phyloP scores from a whole-genome alignment of 2,329 filamentous ascomycete species.

The Verticillium dahliae region DNA sequence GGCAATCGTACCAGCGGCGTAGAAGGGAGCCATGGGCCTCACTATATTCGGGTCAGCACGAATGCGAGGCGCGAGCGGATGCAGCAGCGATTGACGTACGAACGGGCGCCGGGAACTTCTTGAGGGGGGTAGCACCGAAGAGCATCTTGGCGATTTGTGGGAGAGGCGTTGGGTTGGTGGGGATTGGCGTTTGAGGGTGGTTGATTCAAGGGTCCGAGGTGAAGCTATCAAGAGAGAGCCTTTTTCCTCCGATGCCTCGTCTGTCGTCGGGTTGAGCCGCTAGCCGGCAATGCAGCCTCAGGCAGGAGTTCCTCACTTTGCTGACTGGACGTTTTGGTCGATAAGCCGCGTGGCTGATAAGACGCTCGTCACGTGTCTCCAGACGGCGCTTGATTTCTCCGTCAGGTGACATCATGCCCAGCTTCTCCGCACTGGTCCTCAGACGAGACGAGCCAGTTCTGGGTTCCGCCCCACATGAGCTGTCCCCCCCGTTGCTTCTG shows the following conservation, averaged over 20 bases:
- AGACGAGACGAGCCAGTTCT: constrained; percentile 8
- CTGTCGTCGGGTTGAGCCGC: constrained; percentile 7
- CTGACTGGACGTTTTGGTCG: neutral
- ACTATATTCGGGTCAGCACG: constrained; percentile 43
- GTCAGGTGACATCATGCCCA: constrained; percentile 9
- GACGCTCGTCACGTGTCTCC: neutral
- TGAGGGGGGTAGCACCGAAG: constrained; percentile 58
- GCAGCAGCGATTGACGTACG: constrained; percentile 53
- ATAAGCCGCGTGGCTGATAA: neutral
- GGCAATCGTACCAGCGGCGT: constrained; percentile 73
- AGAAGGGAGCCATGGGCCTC: constrained; percentile 89
- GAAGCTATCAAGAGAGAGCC: constrained; percentile 29
- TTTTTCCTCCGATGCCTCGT: constrained; percentile 26
- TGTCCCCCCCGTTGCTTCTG: constrained; percentile 3
- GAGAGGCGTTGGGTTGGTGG: constrained; percentile 25
- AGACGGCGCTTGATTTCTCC: neutral
- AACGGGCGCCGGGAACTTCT: constrained; percentile 76
- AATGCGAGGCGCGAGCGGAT: neutral
- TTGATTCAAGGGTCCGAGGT: constrained; percentile 19
- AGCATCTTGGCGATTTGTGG: constrained; percentile 56
- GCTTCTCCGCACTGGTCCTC: constrained; percentile 10
- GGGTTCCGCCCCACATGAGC: constrained; percentile 5
- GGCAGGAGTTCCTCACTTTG: neutral
- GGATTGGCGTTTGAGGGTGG: constrained; percentile 23
- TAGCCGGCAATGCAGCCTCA: neutral